Conservation (phyloP, 208 protist genomes). For the Crithidia acanthocephali region DNA sequence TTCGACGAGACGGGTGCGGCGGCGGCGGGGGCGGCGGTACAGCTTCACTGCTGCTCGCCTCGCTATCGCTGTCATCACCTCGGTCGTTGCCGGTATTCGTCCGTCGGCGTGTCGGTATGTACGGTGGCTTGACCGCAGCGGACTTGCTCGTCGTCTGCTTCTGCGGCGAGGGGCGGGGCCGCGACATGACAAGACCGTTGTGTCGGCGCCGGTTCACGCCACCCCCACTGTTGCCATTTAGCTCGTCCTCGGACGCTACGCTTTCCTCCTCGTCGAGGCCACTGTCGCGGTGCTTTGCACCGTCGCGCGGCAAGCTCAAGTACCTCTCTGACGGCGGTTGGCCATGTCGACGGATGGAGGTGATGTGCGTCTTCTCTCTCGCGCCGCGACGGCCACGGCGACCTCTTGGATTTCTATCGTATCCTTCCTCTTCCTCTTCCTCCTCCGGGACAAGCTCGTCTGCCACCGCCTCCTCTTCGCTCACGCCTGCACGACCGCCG, state of each 20-base stretch:
- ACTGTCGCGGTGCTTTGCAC: background rate
- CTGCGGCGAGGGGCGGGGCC: conserved; percentile 8
- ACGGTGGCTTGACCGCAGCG: background rate
- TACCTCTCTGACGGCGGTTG: conserved; percentile 12
- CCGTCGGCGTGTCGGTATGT: background rate
- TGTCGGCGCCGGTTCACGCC: background rate
- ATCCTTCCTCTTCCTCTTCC: background rate
- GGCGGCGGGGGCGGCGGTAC: background rate
- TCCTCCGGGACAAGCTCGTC: conserved; percentile 3
- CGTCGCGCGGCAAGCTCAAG: conserved; percentile 14
- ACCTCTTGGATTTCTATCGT: background rate
- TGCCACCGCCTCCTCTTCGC: conserved; percentile 2
- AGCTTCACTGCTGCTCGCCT: background rate
- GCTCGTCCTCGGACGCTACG: background rate
- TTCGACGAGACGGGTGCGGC: background rate
- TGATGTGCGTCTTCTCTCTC: background rate
- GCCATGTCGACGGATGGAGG: background rate
- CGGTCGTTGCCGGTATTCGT: background rate
- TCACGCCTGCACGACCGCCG: background rate
- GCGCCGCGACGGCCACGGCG: background rate
- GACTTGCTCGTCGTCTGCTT: background rate
- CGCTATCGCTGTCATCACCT: background rate
- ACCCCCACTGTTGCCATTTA: background rate
- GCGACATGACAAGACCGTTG: conserved; percentile 17
- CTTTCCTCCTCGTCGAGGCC: background rate